Evolutionary conservation across 1,284 basidiomycete species (phyloP).

Genomic region (Singerocomus inundabilis): DNA sequence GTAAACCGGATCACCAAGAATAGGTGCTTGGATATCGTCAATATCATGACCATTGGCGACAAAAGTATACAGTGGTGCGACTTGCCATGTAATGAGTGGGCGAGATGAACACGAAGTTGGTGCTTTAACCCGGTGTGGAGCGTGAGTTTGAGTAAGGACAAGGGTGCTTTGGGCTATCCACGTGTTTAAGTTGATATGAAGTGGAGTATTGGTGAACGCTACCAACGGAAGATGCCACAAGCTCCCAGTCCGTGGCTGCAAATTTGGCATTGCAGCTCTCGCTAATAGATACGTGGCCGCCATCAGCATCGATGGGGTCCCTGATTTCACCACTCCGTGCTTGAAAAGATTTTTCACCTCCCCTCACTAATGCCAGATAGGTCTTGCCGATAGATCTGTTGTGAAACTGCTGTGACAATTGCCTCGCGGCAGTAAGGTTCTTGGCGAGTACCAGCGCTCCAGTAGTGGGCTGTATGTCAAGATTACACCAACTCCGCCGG

Average conservation of each 20-base stretch:
- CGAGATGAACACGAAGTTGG: constrained; percentile 66
- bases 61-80: constrained; percentile 5
- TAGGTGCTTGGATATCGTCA: constrained; percentile 49
- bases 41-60: not conserved
- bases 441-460: constrained; percentile 60
- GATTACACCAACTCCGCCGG: not conserved
- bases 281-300: constrained; percentile 44
- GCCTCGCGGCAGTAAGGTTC: constrained; percentile 42
- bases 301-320: constrained; percentile 39
- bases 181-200: constrained; percentile 15
- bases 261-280: constrained; percentile 35
- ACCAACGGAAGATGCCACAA: constrained; percentile 60
- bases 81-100: constrained; percentile 49
- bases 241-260: constrained; percentile 58
- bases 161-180: constrained; percentile 44
- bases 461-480: constrained; percentile 52
- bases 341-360: constrained; percentile 46
- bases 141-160: constrained; percentile 56
- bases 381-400: constrained; percentile 50
- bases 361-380: constrained; percentile 67
- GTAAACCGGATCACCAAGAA: constrained; percentile 57
- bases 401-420: constrained; percentile 55
- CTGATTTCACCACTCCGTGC: constrained; percentile 45
- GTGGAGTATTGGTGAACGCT: constrained; percentile 4
- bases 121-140: constrained; percentile 68